Percentiles rank a stretch among this genome's conserved stretches.
These are phyloP conservation scores for Cymbopogon citratus DNA, from an alignment of 176 grass and related monocot species.

Conservation along the genomic window DNA sequence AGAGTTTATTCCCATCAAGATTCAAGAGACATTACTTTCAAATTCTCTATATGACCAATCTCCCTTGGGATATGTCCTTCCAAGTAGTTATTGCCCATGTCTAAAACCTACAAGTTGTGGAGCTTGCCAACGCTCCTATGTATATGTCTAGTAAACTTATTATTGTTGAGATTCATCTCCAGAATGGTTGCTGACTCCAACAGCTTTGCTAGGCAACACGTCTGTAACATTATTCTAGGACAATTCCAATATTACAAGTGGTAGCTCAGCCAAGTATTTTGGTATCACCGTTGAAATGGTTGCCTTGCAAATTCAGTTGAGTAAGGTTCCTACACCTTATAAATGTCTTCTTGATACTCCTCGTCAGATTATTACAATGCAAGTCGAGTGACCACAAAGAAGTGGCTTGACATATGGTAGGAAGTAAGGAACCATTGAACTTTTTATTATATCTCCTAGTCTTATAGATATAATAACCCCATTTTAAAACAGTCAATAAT, in stretches of 20 bases:
- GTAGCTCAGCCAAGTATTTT: constrained; percentile 57
- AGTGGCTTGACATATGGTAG: constrained; percentile 45
- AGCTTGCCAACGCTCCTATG: constrained; percentile 40
- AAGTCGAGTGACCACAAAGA: constrained; percentile 48
- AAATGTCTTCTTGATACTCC: constrained; percentile 57
- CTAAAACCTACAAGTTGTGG: constrained; percentile 31
- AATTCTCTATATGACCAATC: constrained; percentile 43
- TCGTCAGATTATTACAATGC: constrained; percentile 45
- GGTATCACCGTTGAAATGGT: constrained; percentile 64
- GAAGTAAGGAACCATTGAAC: constrained; percentile 46
- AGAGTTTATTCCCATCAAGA: constrained; percentile 56
- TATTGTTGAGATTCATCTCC: constrained; percentile 51
- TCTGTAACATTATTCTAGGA: constrained; percentile 63
- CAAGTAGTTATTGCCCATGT: constrained; percentile 55
- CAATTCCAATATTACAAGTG: constrained; percentile 49
- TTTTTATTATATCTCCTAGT: constrained; percentile 26
- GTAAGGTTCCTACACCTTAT: constrained; percentile 56
- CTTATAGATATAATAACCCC: constrained; percentile 40
- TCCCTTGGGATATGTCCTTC: constrained; percentile 52
- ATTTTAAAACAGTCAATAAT: constrained; percentile 54
- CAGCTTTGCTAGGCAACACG: constrained; percentile 44
- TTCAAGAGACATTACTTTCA: constrained; percentile 47
- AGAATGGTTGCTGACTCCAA: constrained; percentile 51
- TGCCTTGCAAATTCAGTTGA: constrained; percentile 48
- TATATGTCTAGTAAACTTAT: constrained; percentile 46